phyloP scores from a whole-genome alignment of 2,329 filamentous ascomycete species.

The Xylaria sp. region DNA sequence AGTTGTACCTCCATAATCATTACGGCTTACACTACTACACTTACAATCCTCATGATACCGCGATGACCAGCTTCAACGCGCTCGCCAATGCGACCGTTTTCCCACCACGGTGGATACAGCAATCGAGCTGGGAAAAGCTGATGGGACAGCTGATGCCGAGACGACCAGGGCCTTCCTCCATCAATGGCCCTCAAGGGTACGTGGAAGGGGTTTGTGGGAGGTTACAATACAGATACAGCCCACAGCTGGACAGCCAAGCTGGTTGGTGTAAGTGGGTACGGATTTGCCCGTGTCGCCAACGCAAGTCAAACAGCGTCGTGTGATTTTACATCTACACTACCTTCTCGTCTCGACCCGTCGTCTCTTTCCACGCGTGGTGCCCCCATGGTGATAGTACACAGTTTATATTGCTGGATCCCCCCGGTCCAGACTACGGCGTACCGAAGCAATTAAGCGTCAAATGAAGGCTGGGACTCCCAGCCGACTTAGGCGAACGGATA shows the following conservation, averaged over 20 bases:
- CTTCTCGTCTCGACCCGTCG: conserved; percentile 5
- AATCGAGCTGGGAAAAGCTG: conserved; percentile 32
- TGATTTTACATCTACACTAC: neutral
- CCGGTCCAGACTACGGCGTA: neutral
- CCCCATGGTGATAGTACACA: neutral
- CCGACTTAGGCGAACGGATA: conserved; percentile 31
- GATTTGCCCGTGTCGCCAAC: conserved; percentile 4
- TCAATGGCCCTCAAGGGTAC: conserved; percentile 7
- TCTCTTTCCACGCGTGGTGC: conserved; percentile 2
- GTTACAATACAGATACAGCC: conserved; percentile 11
- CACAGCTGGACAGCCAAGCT: neutral
- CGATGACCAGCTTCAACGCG: neutral
- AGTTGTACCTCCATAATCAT: neutral
- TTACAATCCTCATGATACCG: neutral
- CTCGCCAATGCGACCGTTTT: conserved; percentile 1
- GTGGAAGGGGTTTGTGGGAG: conserved; percentile 8
- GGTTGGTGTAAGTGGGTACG: conserved; percentile 10
- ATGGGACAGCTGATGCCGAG: conserved; percentile 31
- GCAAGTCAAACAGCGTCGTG: conserved; percentile 7
- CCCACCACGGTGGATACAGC: conserved; percentile 21
- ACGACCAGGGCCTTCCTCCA: conserved; percentile 16
- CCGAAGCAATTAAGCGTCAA: conserved; percentile 16
- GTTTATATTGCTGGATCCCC: conserved; percentile 11
- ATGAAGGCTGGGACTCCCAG: conserved; percentile 16
- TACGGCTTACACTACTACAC: neutral